Conservation (phyloP, 1,284 basidiomycete species). For the Austroboletus novae-zelandiae region DNA sequence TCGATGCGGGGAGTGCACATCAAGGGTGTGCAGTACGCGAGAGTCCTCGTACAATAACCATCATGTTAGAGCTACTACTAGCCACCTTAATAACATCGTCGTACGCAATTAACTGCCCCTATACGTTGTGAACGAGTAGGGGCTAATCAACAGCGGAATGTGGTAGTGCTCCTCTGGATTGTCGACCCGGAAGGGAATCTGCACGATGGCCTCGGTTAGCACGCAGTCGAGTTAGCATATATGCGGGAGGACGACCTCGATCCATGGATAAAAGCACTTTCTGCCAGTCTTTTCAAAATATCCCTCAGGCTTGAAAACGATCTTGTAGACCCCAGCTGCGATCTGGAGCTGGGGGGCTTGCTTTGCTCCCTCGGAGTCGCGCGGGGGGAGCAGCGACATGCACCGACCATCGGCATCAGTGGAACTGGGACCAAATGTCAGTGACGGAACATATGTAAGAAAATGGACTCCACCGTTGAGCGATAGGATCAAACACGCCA, state of each 20-base stretch:
- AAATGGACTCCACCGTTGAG: slow-evolving; percentile 50
- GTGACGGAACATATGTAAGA: neutral
- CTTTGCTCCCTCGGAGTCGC: slow-evolving; percentile 44
- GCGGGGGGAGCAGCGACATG: slow-evolving; percentile 59
- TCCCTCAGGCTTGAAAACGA: slow-evolving; percentile 78
- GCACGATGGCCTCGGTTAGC: slow-evolving; percentile 6
- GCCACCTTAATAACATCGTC: neutral
- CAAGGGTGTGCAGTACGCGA: slow-evolving; percentile 76
- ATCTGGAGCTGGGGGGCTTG: slow-evolving; percentile 41
- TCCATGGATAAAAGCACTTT: slow-evolving; percentile 83
- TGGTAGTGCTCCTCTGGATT: slow-evolving; percentile 83
- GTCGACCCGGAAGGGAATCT: slow-evolving; percentile 77
- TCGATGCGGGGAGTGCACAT: slow-evolving; percentile 81
- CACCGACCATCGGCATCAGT: slow-evolving; percentile 86
- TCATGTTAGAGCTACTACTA: neutral
- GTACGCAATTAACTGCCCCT: slow-evolving; percentile 64
- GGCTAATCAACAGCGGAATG: slow-evolving; percentile 88
- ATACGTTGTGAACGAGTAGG: slow-evolving; percentile 91
- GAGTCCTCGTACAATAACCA: slow-evolving; percentile 54
- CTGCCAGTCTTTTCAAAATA: slow-evolving; percentile 71
- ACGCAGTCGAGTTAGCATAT: neutral
- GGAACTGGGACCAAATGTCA: slow-evolving; percentile 40
- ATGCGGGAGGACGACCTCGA: slow-evolving; percentile 59
- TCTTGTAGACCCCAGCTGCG: slow-evolving; percentile 71
- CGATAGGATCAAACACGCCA: slow-evolving; percentile 51